These are phyloP conservation scores for Penicillium sp. DNA, from an alignment of 2,329 filamentous ascomycete genomes.

Conservation along the genomic window DNA sequence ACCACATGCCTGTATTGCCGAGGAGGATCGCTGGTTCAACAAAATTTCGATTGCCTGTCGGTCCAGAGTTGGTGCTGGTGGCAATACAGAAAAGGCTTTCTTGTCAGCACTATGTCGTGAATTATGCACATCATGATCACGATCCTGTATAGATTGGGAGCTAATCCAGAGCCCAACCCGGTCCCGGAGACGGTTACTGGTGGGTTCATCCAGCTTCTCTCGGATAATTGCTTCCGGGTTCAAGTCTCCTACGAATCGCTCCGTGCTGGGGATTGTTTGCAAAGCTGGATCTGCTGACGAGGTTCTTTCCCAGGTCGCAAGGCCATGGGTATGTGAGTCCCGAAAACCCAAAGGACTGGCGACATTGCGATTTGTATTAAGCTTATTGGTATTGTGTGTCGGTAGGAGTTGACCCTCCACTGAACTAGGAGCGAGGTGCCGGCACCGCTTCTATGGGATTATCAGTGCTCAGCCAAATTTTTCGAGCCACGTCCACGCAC, in stretches of 20 bases:
- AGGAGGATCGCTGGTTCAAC: conserved; percentile 26
- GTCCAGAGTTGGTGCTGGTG: conserved; percentile 1
- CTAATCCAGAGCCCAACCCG: conserved; percentile 36
- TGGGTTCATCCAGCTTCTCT: conserved; percentile 28
- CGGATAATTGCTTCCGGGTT: conserved; percentile 43
- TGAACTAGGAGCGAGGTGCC: conserved; percentile 21
- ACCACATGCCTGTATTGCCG: conserved; percentile 28
- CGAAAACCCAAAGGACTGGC: not conserved
- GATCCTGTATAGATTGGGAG: conserved; percentile 15
- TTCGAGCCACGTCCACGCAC: conserved; percentile 13
- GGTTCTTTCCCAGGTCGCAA: not conserved
- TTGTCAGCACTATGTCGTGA: not conserved
- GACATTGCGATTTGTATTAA: not conserved
- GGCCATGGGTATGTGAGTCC: not conserved
- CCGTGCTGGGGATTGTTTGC: conserved; percentile 16
- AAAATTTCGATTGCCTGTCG: conserved; percentile 13
- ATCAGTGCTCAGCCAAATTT: not conserved
- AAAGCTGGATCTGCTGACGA: conserved; percentile 7
- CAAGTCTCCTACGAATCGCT: conserved; percentile 42
- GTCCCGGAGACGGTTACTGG: conserved; percentile 26
- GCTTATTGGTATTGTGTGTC: not conserved
- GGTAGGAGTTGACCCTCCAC: conserved; percentile 5
- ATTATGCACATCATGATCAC: conserved; percentile 1
- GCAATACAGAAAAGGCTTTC: not conserved
- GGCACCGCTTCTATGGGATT: conserved; percentile 33